These are phyloP conservation scores for Stygiomarasmius scandens DNA, from an alignment of 1,284 basidiomycete species.

Conservation along the genomic window DNA sequence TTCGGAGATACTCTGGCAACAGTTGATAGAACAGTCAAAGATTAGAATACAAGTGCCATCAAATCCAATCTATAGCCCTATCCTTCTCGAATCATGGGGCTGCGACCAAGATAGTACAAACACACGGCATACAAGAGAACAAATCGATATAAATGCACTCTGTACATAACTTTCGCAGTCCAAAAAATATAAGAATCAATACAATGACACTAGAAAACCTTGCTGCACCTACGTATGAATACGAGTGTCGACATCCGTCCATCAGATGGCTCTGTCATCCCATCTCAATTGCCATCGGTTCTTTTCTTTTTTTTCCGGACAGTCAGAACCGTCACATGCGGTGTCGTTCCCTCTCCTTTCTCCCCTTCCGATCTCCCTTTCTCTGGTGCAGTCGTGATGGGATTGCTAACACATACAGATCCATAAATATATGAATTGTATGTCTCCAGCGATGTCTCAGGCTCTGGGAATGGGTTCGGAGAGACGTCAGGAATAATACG, in stretches of 20 bases:
- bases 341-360: constrained; percentile 21
- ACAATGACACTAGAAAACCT: not conserved
- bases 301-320: constrained; percentile 67
- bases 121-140: not conserved
- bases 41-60: not conserved
- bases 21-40: not conserved
- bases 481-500: constrained; percentile 48
- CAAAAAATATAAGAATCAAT: not conserved
- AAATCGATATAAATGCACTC: too few species aligned
- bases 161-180: not conserved
- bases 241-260: not conserved
- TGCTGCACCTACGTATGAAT: not conserved
- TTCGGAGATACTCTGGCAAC: too few species aligned
- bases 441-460: constrained; percentile 59
- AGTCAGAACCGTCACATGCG: constrained; percentile 56
- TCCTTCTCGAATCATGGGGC: not conserved
- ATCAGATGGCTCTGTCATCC: constrained; percentile 5
- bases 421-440: constrained; percentile 64
- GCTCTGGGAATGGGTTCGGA: constrained; percentile 68
- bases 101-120: not conserved
- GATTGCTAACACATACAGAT: constrained; percentile 49
- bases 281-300: constrained; percentile 18
- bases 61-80: not conserved
- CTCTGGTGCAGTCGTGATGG: constrained; percentile 7
- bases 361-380: constrained; percentile 15